Evolutionary conservation across 73 alveolate species (phyloP), one percentile per base, ranked within the genome.

Genomic region (Paramecium tetraurelia): DNA sequence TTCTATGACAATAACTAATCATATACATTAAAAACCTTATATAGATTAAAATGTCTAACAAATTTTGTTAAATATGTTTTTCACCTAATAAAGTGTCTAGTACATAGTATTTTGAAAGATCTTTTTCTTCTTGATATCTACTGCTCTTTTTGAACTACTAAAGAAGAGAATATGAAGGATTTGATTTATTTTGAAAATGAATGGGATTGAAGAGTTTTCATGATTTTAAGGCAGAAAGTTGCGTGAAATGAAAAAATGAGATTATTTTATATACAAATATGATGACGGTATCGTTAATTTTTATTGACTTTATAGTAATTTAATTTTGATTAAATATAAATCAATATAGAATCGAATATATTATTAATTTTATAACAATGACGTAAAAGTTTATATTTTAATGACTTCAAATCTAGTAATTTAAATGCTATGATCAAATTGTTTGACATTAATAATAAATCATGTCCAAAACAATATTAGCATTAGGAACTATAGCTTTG

Each of bases 401-500:
- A 53, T 53, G 69, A 53, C 69, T 53, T 18, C 69, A 53, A 53
- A 53, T 53, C 21, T 16, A 53, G 69, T 53, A 53, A 53, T 53
- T 53, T 53, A 53, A 53, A 53, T 10, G 69, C 69, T 16, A 0
- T 3, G 21, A 53, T 53, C 69, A 53, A 53, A 53, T 53, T 53
- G 69, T 53, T 53, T 53, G 69, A 53, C 29, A 18, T 16, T 53
- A 68, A 68, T 68, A 68, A 68, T 31, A 31, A 68, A 68, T 33
- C 20, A 68, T 68, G 84, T 16, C 84, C 12, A 68, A 68, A 68
- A 33, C 84, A 68, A 68, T 68, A 68, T 24, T 68, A 68, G 84
- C 84, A 31, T 31, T 68, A 4, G 46, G 84, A 31, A 68, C 84
- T 14, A 68, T 68, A 22, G 84, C 84, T 9, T 33, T 68, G 16